Conservation (phyloP, 371 early-diverging fungal genomes). For the Capillidium rhysosporum region DNA sequence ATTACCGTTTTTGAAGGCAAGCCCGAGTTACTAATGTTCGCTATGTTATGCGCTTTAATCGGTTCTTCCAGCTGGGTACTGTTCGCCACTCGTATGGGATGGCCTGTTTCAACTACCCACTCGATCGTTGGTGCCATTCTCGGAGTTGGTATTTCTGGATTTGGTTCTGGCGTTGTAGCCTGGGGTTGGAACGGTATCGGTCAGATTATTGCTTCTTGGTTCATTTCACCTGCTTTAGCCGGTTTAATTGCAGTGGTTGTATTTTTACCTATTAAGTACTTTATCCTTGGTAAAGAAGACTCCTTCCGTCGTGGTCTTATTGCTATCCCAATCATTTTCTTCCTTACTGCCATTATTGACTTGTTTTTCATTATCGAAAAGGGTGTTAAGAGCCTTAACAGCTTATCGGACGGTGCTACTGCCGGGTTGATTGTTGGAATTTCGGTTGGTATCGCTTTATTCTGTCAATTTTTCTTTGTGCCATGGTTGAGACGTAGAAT, state of each 20-base stretch:
- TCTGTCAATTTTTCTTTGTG: slow-evolving; percentile 32
- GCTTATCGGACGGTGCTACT: slow-evolving; percentile 19
- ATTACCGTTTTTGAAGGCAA: slow-evolving; percentile 20
- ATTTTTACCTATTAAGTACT: slow-evolving; percentile 37
- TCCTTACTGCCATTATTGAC: slow-evolving; percentile 42
- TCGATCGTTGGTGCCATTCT: slow-evolving; percentile 62
- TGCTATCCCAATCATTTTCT: slow-evolving; percentile 65
- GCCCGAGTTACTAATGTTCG: slow-evolving; percentile 61
- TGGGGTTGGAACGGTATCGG: slow-evolving; percentile 52
- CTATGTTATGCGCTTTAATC: slow-evolving; percentile 61
- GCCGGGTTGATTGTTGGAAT: slow-evolving; percentile 33
- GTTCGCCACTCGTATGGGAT: slow-evolving; percentile 50
- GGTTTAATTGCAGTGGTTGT: slow-evolving; percentile 42
- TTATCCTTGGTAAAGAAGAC: slow-evolving; percentile 35
- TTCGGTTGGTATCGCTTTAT: slow-evolving; percentile 24
- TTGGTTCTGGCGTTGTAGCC: slow-evolving; percentile 36
- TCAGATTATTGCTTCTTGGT: slow-evolving; percentile 56
- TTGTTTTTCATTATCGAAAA: slow-evolving; percentile 51
- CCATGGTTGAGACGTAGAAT: slow-evolving; percentile 41
- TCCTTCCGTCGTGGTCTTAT: slow-evolving; percentile 49
- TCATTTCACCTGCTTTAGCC: slow-evolving; percentile 46
- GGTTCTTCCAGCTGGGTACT: slow-evolving; percentile 61
- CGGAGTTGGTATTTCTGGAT: slow-evolving; percentile 60
- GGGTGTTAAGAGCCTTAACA: slow-evolving; percentile 33
- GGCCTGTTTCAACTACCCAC: slow-evolving; percentile 35